A percentile compares a stretch with the other conserved stretches of the same genome.
phyloP scores from a whole-genome alignment of 2,329 filamentous ascomycete genomes.

The Phialophora chinensis region DNA sequence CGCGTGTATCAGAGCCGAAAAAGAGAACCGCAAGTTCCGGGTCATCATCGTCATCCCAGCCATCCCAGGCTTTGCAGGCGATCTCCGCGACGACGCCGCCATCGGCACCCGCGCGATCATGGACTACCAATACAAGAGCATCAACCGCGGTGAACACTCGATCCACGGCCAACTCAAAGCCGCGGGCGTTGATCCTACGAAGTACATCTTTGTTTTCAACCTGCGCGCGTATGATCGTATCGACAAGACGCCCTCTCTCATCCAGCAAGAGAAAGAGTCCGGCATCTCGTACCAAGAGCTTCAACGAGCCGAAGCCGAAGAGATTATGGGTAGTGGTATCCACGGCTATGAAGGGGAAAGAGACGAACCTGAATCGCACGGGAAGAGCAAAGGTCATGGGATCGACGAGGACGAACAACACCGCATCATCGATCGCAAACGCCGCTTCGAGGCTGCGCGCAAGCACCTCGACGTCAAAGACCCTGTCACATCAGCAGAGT shows the following conservation, averaged over 20 bases:
- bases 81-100: conserved; percentile 81
- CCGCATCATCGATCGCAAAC: conserved; percentile 53
- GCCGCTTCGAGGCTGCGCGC: conserved; percentile 54
- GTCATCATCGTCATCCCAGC: conserved; percentile 90
- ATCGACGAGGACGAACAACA: conserved; percentile 49
- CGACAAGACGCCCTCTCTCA: conserved; percentile 77
- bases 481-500: conserved; percentile 56
- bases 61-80: conserved; percentile 91
- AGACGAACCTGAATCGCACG: conserved; percentile 39
- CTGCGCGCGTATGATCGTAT: conserved; percentile 90
- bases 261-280: conserved; percentile 77
- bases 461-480: conserved; percentile 53
- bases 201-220: conserved; percentile 94
- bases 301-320: conserved; percentile 84
- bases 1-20: conserved; percentile 78
- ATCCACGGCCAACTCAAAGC: conserved; percentile 78
- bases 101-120: conserved; percentile 91
- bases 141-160: conserved; percentile 87
- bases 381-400: conserved; percentile 15
- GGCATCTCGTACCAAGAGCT: conserved; percentile 85
- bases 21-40: conserved; percentile 84
- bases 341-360: conserved; percentile 61
- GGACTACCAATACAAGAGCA: conserved; percentile 98
- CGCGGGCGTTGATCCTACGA: conserved; percentile 41
- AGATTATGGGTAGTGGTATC: conserved; percentile 79